Evolutionary conservation across 148 eudicot genomes (phyloP).

Genomic region (Silene latifolia): DNA sequence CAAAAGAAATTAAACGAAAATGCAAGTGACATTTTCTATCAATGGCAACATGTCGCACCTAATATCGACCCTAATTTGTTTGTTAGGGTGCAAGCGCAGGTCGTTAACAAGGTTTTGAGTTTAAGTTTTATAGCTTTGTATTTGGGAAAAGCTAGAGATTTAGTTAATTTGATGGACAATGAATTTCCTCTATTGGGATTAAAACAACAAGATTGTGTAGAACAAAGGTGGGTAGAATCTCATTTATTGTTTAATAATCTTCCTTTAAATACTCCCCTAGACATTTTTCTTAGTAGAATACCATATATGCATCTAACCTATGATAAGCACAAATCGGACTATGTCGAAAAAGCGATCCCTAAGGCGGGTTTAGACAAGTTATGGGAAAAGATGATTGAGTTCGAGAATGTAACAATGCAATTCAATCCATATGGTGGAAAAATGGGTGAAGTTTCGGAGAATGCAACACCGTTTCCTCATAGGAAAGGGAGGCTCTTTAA

Average conservation of each 20-base stretch:
- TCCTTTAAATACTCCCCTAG: slow-evolving; percentile 22
- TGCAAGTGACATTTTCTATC: slow-evolving; percentile 24
- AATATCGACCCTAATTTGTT: slow-evolving; percentile 27
- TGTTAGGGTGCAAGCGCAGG: slow-evolving; percentile 24
- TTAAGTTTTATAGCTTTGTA: slow-evolving; percentile 28
- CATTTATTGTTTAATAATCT: slow-evolving; percentile 20
- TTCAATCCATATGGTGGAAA: slow-evolving; percentile 46
- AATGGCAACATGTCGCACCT: slow-evolving; percentile 41
- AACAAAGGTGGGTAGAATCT: slow-evolving; percentile 37
- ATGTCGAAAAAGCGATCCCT: slow-evolving; percentile 33
- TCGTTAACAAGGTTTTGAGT: neutral
- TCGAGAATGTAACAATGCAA: slow-evolving; percentile 26
- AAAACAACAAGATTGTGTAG: slow-evolving; percentile 19
- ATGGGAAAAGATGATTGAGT: slow-evolving; percentile 35
- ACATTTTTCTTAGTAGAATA: slow-evolving; percentile 21
- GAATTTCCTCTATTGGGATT: slow-evolving; percentile 32
- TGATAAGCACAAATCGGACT: slow-evolving; percentile 41
- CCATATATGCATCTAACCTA: neutral
- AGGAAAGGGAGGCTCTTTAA: slow-evolving; percentile 38
- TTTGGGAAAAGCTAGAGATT: slow-evolving; percentile 26
- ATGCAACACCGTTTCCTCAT: slow-evolving; percentile 45
- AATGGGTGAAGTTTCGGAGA: slow-evolving; percentile 34
- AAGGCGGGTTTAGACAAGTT: slow-evolving; percentile 30
- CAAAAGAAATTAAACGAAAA: slow-evolving; percentile 23
- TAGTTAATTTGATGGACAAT: slow-evolving; percentile 20